These are phyloP conservation scores for Carex sylvatica DNA, from an alignment of 202 grass and related monocot species.

Conservation along the genomic window DNA sequence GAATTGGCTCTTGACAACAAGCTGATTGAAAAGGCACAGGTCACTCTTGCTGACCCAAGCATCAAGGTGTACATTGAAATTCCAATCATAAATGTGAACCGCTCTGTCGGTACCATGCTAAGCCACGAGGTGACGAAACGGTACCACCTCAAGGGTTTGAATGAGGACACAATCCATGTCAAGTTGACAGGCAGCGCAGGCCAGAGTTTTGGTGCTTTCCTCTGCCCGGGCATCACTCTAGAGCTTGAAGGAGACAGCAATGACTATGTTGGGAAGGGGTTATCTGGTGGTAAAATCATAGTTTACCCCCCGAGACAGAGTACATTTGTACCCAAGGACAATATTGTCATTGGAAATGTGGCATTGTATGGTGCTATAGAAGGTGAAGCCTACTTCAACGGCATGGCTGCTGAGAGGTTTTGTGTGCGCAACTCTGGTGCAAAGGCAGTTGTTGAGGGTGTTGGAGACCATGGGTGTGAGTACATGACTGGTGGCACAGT, in stretches of 20 bases:
- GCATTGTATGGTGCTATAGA: conserved; percentile 90
- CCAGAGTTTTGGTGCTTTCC: conserved; percentile 89
- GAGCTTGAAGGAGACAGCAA: conserved; percentile 98
- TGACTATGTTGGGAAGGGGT: conserved; percentile 97
- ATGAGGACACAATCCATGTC: conserved; percentile 70
- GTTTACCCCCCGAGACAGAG: conserved; percentile 86
- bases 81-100: conserved; percentile 68
- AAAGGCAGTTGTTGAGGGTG: conserved; percentile 87
- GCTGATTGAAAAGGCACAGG: conserved; percentile 62
- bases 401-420: conserved; percentile 98
- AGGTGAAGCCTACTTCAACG: conserved; percentile 96
- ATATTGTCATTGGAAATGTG: conserved; percentile 99
- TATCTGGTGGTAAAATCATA: conserved; percentile 93
- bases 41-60: conserved; percentile 56
- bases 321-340: conserved; percentile 77
- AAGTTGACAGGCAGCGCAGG: conserved; percentile 88
- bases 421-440: conserved; percentile 98
- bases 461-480: conserved; percentile 98
- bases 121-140: conserved; percentile 91
- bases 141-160: conserved; percentile 80
- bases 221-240: conserved; percentile 90
- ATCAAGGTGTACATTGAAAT: conserved; percentile 70
- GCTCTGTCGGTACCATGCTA: conserved; percentile 86
- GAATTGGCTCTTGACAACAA: conserved; percentile 82
- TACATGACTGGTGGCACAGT: conserved; percentile 97